These are phyloP conservation scores for Coemansia umbellata DNA, from an alignment of 192 early-diverging fungal species.

Conservation along the genomic window DNA sequence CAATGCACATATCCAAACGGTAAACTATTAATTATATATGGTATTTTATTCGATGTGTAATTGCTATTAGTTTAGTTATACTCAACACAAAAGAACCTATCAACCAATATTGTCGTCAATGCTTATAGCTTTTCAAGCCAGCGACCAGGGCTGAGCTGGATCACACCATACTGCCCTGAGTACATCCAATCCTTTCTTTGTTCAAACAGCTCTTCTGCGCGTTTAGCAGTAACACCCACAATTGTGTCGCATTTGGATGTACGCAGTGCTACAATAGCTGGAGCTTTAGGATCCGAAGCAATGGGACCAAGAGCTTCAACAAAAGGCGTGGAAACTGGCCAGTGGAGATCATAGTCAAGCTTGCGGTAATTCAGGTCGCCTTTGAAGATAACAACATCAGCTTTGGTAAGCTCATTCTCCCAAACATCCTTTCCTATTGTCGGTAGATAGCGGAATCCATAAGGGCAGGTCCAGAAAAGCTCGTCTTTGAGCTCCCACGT, in stretches of 20 bases:
- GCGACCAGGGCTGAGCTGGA: conserved; percentile 50
- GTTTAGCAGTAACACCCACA: conserved; percentile 61
- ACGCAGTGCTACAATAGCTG: conserved; percentile 71
- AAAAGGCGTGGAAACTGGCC: conserved; percentile 83
- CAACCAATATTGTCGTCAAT: too few species aligned
- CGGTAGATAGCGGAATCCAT: conserved; percentile 75
- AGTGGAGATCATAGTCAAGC: conserved; percentile 86
- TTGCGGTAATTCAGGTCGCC: conserved; percentile 98
- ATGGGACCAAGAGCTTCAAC: conserved; percentile 74
- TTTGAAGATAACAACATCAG: conserved; percentile 83
- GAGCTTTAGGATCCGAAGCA: conserved; percentile 47
- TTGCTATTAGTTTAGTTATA: too few species aligned
- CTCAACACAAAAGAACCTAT: too few species aligned
- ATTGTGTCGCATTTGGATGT: conserved; percentile 87
- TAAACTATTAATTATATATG: too few species aligned
- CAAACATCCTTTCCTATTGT: conserved; percentile 64
- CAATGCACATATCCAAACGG: too few species aligned
- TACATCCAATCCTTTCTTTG: conserved; percentile 59
- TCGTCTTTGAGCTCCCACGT: conserved; percentile 66
- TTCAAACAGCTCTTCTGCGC: conserved; percentile 22
- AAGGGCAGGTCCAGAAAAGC: conserved; percentile 85
- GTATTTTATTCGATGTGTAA: too few species aligned
- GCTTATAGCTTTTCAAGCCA: conserved; percentile 18
- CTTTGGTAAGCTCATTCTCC: conserved; percentile 48
- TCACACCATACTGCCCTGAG: conserved; percentile 72